These are phyloP conservation scores for Serpula lacrymans DNA, from an alignment of 768 basidiomycete species.

Conservation along the genomic window DNA sequence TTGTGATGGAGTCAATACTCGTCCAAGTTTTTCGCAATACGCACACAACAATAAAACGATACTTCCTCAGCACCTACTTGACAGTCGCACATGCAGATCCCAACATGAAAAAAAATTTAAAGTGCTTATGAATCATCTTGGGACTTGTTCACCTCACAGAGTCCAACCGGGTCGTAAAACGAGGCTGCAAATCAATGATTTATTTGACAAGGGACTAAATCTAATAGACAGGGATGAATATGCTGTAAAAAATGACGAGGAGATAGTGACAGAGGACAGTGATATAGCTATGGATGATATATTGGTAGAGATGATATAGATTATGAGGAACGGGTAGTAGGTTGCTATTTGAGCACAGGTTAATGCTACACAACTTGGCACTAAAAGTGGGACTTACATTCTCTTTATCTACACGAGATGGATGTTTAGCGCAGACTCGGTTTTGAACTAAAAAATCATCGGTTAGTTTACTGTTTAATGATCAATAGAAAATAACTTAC, in stretches of 20 bases:
- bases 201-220: slow-evolving; percentile 4
- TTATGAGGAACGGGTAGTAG: too few species aligned
- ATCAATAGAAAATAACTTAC: slow-evolving; percentile 1
- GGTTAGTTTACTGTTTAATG: neutral
- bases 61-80: slow-evolving; percentile 19
- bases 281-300: too few species aligned
- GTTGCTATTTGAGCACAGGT: too few species aligned
- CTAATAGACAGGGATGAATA: too few species aligned
- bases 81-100: slow-evolving; percentile 24
- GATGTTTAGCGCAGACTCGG: slow-evolving; percentile 1
- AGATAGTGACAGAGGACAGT: too few species aligned
- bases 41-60: slow-evolving; percentile 4
- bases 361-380: too few species aligned
- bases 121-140: slow-evolving; percentile 3
- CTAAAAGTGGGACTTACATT: too few species aligned
- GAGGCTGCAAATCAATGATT: neutral
- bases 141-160: neutral
- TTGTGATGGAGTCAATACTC: slow-evolving; percentile 32
- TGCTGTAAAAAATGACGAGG: too few species aligned
- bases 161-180: neutral
- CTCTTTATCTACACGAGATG: too few species aligned
- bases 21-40: slow-evolving; percentile 29
- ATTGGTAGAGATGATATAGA: too few species aligned
- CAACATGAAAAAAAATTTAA: slow-evolving; percentile 25
- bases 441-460: neutral